A percentile compares a stretch with the other conserved stretches of the same genome.
These are phyloP conservation scores for Centella asiatica DNA, from an alignment of 129 eudicot genomes.

Conservation along the genomic window DNA sequence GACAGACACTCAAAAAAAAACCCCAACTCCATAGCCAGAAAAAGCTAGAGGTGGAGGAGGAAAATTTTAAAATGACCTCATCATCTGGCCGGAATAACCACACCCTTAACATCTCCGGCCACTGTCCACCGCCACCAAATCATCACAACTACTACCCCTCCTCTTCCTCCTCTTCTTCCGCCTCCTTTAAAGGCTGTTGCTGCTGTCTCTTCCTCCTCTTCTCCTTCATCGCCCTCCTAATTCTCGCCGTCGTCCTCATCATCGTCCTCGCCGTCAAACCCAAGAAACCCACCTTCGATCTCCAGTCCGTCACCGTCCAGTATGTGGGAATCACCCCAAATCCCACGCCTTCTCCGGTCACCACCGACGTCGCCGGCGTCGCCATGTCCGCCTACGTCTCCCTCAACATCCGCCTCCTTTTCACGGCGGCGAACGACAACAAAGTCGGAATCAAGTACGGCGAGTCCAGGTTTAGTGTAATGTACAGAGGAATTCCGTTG, in stretches of 20 bases:
- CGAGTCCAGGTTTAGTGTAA: conserved; percentile 58
- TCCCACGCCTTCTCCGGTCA: conserved; percentile 7
- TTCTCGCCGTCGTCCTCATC: conserved; percentile 71
- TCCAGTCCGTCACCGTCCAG: conserved; percentile 64
- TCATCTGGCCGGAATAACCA: background rate
- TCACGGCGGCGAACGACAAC: conserved; percentile 62
- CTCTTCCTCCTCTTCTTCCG: conserved; percentile 49
- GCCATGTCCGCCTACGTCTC: conserved; percentile 52
- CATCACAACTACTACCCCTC: conserved; percentile 35
- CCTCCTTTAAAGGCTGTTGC: conserved; percentile 89
- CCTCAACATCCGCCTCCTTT: conserved; percentile 40
- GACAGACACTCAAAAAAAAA: background rate
- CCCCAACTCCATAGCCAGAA: background rate
- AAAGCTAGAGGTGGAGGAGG: background rate
- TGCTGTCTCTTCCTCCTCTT: conserved; percentile 90
- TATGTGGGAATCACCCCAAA: conserved; percentile 44
- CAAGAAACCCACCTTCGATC: conserved; percentile 72
- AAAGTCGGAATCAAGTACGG: conserved; percentile 76
- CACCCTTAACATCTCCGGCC: conserved; percentile 18
- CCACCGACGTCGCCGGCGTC: conserved; percentile 24
- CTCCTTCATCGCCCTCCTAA: conserved; percentile 71
- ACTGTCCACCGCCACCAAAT: conserved; percentile 22
- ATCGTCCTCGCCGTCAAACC: conserved; percentile 76
- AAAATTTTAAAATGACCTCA: background rate
- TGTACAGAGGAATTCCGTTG: conserved; percentile 86